Evolutionary conservation across 1,139 yeast genomes (phyloP).

Genomic region (Debaryomycetaceae sp.): DNA sequence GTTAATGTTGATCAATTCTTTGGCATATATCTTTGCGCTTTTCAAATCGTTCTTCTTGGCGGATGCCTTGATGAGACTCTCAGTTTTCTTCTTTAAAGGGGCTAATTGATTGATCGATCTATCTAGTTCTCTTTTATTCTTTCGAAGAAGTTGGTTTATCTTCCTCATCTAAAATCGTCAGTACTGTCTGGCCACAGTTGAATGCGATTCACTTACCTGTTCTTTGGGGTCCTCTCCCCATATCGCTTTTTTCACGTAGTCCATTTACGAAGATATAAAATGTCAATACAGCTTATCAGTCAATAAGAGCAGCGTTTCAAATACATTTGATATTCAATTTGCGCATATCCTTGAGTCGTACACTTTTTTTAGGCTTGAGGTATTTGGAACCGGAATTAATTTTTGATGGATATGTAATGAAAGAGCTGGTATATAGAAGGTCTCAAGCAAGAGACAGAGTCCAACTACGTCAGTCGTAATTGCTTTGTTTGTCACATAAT

Average conservation of each 20-base stretch:
- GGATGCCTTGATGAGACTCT: slow-evolving; percentile 64
- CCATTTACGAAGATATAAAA: slow-evolving; percentile 38
- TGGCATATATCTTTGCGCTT: slow-evolving; percentile 75
- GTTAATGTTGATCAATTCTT: slow-evolving; percentile 71
- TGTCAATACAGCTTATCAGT: no score
- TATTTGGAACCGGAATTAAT: no score
- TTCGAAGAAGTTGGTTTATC: slow-evolving; percentile 77
- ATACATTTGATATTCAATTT: background rate
- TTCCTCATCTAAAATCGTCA: slow-evolving; percentile 57
- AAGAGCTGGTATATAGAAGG: no score
- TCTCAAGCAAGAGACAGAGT: no score
- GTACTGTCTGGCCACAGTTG: slow-evolving; percentile 10
- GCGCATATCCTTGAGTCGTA: background rate
- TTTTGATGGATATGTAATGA: no score
- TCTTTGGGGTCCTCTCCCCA: slow-evolving; percentile 98
- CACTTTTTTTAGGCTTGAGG: background rate
- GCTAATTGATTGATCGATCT: slow-evolving; percentile 65
- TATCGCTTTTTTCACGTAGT: slow-evolving; percentile 72
- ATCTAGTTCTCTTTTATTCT: slow-evolving; percentile 81
- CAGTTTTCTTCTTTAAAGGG: slow-evolving; percentile 70
- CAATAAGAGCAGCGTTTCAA: background rate
- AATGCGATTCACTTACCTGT: slow-evolving; percentile 45
- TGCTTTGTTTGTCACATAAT: no score
- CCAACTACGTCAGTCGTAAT: no score
- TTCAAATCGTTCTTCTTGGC: slow-evolving; percentile 78